Evolutionary conservation across 2,329 filamentous ascomycete species (phyloP).

Genomic region (Cucurbitaria berberidis): DNA sequence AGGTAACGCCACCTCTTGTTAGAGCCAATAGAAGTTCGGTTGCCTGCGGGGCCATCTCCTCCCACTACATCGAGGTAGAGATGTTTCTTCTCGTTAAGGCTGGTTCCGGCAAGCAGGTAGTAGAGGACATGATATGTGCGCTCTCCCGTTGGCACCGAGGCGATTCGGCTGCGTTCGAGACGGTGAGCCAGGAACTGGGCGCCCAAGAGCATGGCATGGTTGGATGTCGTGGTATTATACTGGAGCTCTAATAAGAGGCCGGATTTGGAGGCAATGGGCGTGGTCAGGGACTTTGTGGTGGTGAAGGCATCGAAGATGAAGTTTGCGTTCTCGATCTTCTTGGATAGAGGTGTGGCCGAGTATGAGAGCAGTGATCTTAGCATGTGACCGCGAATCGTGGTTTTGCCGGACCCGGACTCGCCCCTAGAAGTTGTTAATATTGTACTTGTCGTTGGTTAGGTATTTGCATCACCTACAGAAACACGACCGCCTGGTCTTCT

Average conservation of each 20-base stretch:
- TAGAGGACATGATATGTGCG: slow-evolving; percentile 96
- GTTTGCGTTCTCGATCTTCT: slow-evolving; percentile 88
- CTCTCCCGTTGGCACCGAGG: slow-evolving; percentile 91
- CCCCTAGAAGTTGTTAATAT: slow-evolving; percentile 63
- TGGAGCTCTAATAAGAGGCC: slow-evolving; percentile 96
- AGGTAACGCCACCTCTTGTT: slow-evolving; percentile 94
- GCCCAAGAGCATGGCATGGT: slow-evolving; percentile 86
- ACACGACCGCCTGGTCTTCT: slow-evolving; percentile 92
- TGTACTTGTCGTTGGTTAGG: background rate
- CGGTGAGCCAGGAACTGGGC: slow-evolving; percentile 94
- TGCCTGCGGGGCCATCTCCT: slow-evolving; percentile 58
- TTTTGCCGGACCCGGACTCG: slow-evolving; percentile 96
- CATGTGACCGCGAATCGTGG: slow-evolving; percentile 88
- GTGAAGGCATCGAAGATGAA: slow-evolving; percentile 97
- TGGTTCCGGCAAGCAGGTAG: slow-evolving; percentile 92
- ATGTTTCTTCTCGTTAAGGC: slow-evolving; percentile 86
- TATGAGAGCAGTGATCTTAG: slow-evolving; percentile 85
- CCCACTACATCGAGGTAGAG: slow-evolving; percentile 65
- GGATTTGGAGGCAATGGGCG: slow-evolving; percentile 92
- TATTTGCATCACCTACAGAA: slow-evolving; percentile 70
- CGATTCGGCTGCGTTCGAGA: slow-evolving; percentile 87
- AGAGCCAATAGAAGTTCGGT: slow-evolving; percentile 61
- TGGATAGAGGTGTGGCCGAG: slow-evolving; percentile 89
- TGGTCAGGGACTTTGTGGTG: slow-evolving; percentile 95
- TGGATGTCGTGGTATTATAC: slow-evolving; percentile 87